These are phyloP conservation scores for Pleurotus tuber-regium DNA, from an alignment of 768 basidiomycete genomes.

Conservation along the genomic window DNA sequence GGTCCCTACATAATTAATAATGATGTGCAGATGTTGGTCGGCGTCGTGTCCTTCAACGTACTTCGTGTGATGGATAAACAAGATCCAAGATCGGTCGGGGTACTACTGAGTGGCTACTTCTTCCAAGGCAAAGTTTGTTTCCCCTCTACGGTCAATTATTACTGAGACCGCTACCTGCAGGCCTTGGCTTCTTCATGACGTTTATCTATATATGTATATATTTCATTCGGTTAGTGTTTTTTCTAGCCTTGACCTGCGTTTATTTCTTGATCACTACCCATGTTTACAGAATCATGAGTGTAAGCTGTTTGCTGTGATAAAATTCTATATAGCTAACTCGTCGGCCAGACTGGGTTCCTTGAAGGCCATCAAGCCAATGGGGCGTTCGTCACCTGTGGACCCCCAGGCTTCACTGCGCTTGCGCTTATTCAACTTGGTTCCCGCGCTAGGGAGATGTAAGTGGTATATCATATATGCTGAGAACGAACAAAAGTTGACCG, in stretches of 20 bases:
- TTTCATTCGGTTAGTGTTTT: constrained; percentile 34
- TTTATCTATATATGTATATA: constrained; percentile 51
- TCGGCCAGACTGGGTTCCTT: constrained; percentile 41
- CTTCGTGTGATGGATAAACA: constrained; percentile 32
- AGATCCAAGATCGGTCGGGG: constrained; percentile 36
- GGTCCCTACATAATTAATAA: background rate
- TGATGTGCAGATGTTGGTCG: constrained; percentile 39
- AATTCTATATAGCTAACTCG: background rate
- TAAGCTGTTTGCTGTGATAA: constrained; percentile 14
- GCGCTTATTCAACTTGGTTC: constrained; percentile 44
- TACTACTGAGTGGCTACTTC: constrained; percentile 43
- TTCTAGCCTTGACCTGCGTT: background rate
- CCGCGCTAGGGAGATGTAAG: constrained; percentile 35
- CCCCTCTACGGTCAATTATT: background rate
- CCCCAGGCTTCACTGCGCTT: constrained; percentile 48
- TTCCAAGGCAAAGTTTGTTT: constrained; percentile 35
- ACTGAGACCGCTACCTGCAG: no score
- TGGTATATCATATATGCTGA: background rate
- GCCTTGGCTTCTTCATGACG: constrained; percentile 47
- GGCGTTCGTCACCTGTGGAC: constrained; percentile 46
- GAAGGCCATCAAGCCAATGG: constrained; percentile 47
- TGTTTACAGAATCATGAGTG: constrained; percentile 34
- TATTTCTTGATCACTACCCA: background rate
- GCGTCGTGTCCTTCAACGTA: constrained; percentile 44
- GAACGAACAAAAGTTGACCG: background rate